Evolutionary conservation across 2,329 filamentous ascomycete genomes (phyloP).

Genomic region (Colletotrichum shisoi): DNA sequence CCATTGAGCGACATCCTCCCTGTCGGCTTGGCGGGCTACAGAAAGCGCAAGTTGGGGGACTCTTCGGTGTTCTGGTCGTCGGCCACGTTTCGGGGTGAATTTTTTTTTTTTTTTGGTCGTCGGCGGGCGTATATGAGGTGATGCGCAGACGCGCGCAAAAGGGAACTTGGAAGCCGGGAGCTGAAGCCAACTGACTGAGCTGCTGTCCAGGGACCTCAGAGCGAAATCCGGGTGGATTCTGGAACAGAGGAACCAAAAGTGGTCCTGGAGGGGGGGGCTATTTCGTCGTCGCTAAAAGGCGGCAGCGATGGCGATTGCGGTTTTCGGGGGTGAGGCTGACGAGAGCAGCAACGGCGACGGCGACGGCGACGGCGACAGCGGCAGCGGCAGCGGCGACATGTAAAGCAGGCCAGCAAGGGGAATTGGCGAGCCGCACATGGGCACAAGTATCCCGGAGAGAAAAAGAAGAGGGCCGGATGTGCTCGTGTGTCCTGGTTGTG

Average conservation of each 20-base stretch:
- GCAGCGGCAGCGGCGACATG: conserved; percentile 34
- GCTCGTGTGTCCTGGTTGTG: conserved; percentile 3
- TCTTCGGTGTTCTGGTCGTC: conserved; percentile 3
- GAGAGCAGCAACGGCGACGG: not conserved
- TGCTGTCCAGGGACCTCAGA: conserved; percentile 26
- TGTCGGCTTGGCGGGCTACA: conserved; percentile 28
- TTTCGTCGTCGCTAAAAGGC: conserved; percentile 38
- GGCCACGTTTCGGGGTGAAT: not conserved
- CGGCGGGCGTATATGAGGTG: conserved; percentile 4
- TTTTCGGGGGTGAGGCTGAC: conserved; percentile 40
- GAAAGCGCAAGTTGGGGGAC: not conserved
- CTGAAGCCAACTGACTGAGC: conserved; percentile 22
- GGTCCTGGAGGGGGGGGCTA: conserved; percentile 22
- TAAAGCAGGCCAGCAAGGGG: conserved; percentile 32
- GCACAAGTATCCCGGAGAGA: conserved; percentile 1
- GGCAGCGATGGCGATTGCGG: conserved; percentile 28
- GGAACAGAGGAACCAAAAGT: conserved; percentile 32
- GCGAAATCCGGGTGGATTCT: conserved; percentile 35
- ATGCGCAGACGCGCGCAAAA: conserved; percentile 6
- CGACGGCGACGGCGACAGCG: conserved; percentile 1
- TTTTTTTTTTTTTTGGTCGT: too few species aligned
- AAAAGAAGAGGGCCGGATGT: conserved; percentile 2
- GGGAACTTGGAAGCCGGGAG: not conserved
- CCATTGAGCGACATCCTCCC: conserved; percentile 90
- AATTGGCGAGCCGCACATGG: conserved; percentile 33